Conservation (phyloP, 106 monocot genomes). For the Dioscorea zingiberensis region DNA sequence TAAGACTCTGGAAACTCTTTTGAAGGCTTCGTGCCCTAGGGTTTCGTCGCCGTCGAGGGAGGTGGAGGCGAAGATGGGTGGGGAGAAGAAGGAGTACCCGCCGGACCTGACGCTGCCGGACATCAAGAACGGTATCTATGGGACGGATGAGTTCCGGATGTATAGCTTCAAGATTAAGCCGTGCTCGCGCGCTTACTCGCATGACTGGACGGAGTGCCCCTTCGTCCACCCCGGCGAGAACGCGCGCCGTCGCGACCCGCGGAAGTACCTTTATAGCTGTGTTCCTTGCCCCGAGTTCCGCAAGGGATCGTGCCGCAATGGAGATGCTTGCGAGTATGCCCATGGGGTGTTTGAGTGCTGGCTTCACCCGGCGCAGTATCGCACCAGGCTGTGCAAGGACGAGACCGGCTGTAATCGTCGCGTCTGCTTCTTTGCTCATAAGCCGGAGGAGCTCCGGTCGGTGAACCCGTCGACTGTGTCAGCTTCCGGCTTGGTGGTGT, state of each 20-base stretch:
- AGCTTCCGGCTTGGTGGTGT: slow-evolving; percentile 13
- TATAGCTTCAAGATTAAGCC: slow-evolving; percentile 91
- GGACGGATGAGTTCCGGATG: slow-evolving; percentile 96
- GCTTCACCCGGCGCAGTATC: slow-evolving; percentile 87
- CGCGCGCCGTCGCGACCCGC: slow-evolving; percentile 74
- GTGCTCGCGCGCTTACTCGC: slow-evolving; percentile 88
- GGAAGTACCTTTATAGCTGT: slow-evolving; percentile 80
- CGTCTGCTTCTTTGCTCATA: slow-evolving; percentile 96
- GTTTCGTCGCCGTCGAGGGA: not conserved
- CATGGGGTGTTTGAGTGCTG: slow-evolving; percentile 94
- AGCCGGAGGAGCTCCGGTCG: slow-evolving; percentile 71
- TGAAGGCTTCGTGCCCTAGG: slow-evolving; percentile 22
- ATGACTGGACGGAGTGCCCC: slow-evolving; percentile 99
- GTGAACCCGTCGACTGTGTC: slow-evolving; percentile 43
- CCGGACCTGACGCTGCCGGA: slow-evolving; percentile 71
- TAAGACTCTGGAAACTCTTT: slow-evolving; percentile 18
- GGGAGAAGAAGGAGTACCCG: slow-evolving; percentile 69
- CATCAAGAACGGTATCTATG: slow-evolving; percentile 80
- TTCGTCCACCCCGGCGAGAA: slow-evolving; percentile 98
- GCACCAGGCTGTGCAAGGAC: slow-evolving; percentile 79
- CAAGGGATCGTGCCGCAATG: slow-evolving; percentile 82
- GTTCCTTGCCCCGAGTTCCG: slow-evolving; percentile 95
- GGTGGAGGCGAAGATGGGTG: not conserved
- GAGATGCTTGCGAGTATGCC: slow-evolving; percentile 88
- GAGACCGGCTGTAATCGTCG: slow-evolving; percentile 53